Percentiles rank a stretch among this genome's conserved stretches.
These are phyloP conservation scores for Ziziphus jujuba DNA, from an alignment of 306 rosid genomes.

Conservation along the genomic window DNA sequence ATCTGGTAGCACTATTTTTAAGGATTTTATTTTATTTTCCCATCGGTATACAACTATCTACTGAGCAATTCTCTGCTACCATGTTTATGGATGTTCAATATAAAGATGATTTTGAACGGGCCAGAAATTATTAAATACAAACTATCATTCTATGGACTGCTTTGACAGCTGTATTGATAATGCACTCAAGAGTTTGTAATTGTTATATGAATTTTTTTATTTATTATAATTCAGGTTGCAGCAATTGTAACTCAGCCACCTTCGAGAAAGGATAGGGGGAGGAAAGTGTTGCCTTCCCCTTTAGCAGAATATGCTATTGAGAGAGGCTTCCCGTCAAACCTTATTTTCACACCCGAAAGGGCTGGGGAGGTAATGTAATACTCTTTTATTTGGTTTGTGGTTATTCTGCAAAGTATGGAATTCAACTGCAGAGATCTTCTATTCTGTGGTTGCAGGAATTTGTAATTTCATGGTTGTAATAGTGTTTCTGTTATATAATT, in stretches of 20 bases:
- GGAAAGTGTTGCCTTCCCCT: conserved; percentile 67
- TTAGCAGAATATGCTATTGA: conserved; percentile 77
- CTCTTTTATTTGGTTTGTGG: not conserved
- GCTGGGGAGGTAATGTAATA: conserved; percentile 64
- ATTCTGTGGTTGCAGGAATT: not conserved
- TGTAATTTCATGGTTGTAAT: not conserved
- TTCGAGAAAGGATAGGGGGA: conserved; percentile 81
- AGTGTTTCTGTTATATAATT: not conserved
- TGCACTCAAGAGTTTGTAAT: not conserved
- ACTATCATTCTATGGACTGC: not conserved
- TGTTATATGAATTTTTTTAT: conserved; percentile 6
- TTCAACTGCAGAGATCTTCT: not conserved
- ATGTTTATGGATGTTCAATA: not conserved
- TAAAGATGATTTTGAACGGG: not conserved
- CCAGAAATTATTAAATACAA: not conserved
- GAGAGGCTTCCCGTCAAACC: conserved; percentile 68
- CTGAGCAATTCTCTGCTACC: no score
- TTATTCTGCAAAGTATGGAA: not conserved
- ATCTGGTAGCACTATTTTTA: not conserved
- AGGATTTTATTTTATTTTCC: not conserved
- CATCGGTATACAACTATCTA: no score
- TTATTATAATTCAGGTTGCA: conserved; percentile 56
- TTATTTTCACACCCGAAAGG: conserved; percentile 72
- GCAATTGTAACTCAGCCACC: conserved; percentile 92
- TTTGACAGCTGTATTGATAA: not conserved